Conservation (phyloP, 371 early-diverging fungal genomes). For the Paraphysoderma sedebokerense region DNA sequence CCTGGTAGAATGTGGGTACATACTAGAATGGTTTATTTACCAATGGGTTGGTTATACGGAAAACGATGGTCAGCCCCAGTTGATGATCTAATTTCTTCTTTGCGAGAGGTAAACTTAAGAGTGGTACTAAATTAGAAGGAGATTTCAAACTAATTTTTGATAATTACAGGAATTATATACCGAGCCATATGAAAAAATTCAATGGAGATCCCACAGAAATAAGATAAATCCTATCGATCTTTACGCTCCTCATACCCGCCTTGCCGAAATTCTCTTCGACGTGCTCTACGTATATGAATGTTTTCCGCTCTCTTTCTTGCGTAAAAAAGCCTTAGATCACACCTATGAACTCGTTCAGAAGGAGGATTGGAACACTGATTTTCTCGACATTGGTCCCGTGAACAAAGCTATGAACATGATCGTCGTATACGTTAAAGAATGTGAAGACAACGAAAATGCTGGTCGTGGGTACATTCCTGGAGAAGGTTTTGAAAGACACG, state of each 20-base stretch:
- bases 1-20: conserved; percentile 91
- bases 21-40: conserved; percentile 70
- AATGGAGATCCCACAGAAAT: conserved; percentile 66
- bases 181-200: conserved; percentile 58
- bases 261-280: conserved; percentile 54
- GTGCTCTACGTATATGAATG: conserved; percentile 8
- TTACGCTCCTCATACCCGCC: conserved; percentile 63
- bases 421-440: conserved; percentile 61
- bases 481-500: conserved; percentile 56
- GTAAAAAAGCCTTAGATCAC: conserved; percentile 51
- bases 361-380: conserved; percentile 83
- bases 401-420: conserved; percentile 87
- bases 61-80: conserved; percentile 34
- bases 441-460: conserved; percentile 52
- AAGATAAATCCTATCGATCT: conserved; percentile 67
- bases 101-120: conserved; percentile 26
- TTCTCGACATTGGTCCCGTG: conserved; percentile 78
- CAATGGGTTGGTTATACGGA: conserved; percentile 88
- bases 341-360: conserved; percentile 59
- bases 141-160: not conserved
- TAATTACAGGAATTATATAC: conserved; percentile 65
- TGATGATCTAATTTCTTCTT: conserved; percentile 43
- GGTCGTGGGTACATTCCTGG: no score
- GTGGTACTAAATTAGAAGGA: not conserved
- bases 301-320: conserved; percentile 24